Conservation (phyloP, 208 protist genomes). For the Leishmania tarentolae region DNA sequence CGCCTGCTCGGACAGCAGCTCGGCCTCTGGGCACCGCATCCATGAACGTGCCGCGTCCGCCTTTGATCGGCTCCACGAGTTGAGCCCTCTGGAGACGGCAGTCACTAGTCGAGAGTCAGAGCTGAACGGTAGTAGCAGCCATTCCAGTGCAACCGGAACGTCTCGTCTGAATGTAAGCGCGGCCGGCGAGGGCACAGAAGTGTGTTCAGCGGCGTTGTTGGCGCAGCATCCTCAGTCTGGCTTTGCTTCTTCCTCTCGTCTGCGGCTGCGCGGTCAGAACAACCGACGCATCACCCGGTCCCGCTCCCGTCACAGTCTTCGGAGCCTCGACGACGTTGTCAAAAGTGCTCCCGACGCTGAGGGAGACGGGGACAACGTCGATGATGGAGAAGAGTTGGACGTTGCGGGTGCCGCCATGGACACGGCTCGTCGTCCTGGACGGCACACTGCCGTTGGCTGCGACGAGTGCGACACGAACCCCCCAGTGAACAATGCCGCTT, state of each 20-base stretch:
- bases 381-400: slow-evolving; percentile 10
- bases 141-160: background rate
- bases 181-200: background rate
- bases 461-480: background rate
- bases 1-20: slow-evolving; percentile 6
- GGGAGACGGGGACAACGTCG: slow-evolving; percentile 2
- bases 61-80: background rate
- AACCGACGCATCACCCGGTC: background rate
- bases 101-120: background rate
- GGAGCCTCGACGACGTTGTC: slow-evolving; percentile 14
- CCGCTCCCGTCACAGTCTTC: slow-evolving; percentile 5
- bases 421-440: background rate
- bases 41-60: background rate
- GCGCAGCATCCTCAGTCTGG: background rate
- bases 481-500: slow-evolving; percentile 61
- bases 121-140: background rate
- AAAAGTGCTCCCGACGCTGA: background rate
- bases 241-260: background rate
- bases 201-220: background rate
- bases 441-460: slow-evolving; percentile 21
- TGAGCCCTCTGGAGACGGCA: background rate
- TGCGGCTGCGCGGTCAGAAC: background rate
- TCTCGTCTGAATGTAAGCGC: background rate
- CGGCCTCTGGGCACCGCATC: slow-evolving; percentile 21
- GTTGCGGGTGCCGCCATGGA: background rate